Percentiles rank a stretch among this genome's conserved stretches.
Evolutionary conservation across 257 asterid genomes (phyloP).

Genomic region (Solanum habrochaites): DNA sequence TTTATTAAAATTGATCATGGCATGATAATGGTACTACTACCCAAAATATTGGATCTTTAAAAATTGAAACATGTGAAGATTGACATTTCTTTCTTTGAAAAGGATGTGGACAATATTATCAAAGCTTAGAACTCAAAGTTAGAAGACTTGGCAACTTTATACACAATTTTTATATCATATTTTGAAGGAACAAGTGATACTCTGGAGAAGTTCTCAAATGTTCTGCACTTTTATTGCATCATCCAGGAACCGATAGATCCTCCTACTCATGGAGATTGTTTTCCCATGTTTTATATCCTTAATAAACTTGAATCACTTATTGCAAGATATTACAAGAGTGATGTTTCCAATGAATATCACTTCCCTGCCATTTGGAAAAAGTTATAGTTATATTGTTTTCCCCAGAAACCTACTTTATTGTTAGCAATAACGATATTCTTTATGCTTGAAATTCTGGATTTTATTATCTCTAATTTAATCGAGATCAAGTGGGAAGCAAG

Average conservation of each 20-base stretch:
- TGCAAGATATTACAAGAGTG: neutral
- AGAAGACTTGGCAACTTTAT: neutral
- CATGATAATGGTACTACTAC: neutral
- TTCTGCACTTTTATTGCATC: neutral
- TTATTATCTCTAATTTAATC: neutral
- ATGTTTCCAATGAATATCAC: neutral
- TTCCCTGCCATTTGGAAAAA: neutral
- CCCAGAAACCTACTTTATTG: neutral
- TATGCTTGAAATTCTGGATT: neutral
- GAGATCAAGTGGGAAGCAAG: neutral
- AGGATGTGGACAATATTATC: too few species aligned
- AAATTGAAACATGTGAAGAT: neutral
- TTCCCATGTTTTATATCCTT: neutral
- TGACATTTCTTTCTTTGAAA: neutral
- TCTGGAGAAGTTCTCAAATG: neutral
- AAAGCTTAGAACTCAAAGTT: neutral
- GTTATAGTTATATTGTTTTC: neutral
- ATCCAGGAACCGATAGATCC: neutral
- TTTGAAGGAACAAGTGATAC: neutral
- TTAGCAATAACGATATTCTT: neutral
- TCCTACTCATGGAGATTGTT: too few species aligned
- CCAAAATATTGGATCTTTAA: neutral
- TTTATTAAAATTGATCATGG: neutral
- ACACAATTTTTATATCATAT: neutral
- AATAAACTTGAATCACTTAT: neutral